Conservation (phyloP, 176 grass and related monocot species). For the Carex littledalei region DNA sequence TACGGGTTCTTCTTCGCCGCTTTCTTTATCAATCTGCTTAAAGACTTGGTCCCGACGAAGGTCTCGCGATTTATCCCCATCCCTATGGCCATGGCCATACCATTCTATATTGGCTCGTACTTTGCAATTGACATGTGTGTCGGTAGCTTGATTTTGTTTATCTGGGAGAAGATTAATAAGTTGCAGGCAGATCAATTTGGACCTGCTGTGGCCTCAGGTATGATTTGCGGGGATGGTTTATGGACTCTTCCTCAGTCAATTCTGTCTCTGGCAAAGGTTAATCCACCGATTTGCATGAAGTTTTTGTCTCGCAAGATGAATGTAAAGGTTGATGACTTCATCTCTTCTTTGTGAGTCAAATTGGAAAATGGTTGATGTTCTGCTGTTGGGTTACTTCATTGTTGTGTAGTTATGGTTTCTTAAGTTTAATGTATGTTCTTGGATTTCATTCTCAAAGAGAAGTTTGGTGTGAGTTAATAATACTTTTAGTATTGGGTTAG, state of each 20-base stretch:
- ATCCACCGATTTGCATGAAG: slow-evolving; percentile 96
- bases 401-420: neutral
- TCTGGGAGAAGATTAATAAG: slow-evolving; percentile 71
- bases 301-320: slow-evolving; percentile 45
- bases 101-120: slow-evolving; percentile 77
- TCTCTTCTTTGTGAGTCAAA: neutral
- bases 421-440: neutral
- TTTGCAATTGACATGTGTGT: slow-evolving; percentile 94
- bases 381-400: neutral
- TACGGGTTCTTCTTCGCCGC: slow-evolving; percentile 54
- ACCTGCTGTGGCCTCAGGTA: slow-evolving; percentile 73
- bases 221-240: slow-evolving; percentile 88
- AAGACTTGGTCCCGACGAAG: slow-evolving; percentile 43
- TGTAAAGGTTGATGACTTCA: slow-evolving; percentile 25
- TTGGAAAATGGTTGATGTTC: neutral
- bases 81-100: slow-evolving; percentile 93
- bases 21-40: slow-evolving; percentile 52
- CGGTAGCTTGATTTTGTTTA: slow-evolving; percentile 52
- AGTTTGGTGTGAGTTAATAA: neutral
- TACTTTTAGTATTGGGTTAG: neutral
- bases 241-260: slow-evolving; percentile 86
- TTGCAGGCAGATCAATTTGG: slow-evolving; percentile 60
- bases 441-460: neutral
- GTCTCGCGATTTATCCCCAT: slow-evolving; percentile 60
- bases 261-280: slow-evolving; percentile 66